These are phyloP conservation scores for Trametes elegans DNA, from an alignment of 768 basidiomycete species.

Conservation along the genomic window DNA sequence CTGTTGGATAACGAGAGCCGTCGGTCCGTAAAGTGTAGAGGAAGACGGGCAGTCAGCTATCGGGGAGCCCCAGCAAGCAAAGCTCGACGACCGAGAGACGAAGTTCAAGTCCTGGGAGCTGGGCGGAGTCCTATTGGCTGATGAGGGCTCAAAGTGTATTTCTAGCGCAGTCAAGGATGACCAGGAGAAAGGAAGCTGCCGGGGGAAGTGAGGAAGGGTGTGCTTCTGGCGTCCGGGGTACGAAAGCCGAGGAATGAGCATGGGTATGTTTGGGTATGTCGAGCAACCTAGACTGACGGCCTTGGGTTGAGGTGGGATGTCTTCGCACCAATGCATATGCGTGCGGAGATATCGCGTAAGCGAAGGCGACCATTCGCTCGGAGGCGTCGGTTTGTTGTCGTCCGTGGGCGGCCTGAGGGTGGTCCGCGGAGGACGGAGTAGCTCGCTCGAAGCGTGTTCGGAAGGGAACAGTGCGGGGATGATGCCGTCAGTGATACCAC, in stretches of 20 bases:
- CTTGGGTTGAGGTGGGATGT: background rate
- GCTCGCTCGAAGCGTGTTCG: background rate
- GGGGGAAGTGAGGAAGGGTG: background rate
- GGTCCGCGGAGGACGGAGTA: background rate
- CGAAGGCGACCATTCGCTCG: background rate
- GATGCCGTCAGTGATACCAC: too few relatives aligned
- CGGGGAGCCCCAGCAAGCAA: too few relatives aligned
- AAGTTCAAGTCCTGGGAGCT: background rate
- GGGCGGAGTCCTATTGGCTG: background rate
- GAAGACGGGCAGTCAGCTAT: background rate
- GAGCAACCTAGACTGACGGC: constrained; percentile 2
- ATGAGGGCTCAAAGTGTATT: background rate
- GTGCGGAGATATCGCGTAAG: background rate
- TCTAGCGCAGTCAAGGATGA: background rate
- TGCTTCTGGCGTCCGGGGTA: background rate
- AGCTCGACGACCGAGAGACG: too few relatives aligned
- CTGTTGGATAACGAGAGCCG: too few relatives aligned
- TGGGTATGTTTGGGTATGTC: background rate
- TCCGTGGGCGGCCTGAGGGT: background rate
- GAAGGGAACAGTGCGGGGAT: background rate
- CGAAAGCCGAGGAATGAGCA: too few relatives aligned
- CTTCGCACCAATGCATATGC: constrained; percentile 7
- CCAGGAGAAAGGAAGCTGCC: background rate
- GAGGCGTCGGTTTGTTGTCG: background rate
- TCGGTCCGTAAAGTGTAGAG: background rate